Conservation (phyloP, 2,329 filamentous ascomycete genomes). For the Allantophomopsis lycopodina region DNA sequence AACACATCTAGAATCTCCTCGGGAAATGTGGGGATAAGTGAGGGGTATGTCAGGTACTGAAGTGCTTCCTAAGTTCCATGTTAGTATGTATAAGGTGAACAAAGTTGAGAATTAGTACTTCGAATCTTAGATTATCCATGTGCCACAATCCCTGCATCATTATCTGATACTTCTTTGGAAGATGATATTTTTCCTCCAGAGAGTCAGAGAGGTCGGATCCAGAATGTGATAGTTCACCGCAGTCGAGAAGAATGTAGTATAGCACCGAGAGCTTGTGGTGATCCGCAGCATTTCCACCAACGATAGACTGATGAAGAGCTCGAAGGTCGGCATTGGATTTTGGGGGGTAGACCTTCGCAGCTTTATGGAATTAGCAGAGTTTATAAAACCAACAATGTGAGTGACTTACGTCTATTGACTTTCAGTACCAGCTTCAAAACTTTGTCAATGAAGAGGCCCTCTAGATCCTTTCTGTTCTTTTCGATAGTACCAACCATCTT, state of each 20-base stretch:
- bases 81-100: constrained; percentile 6
- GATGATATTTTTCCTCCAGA: constrained; percentile 48
- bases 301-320: constrained; percentile 57
- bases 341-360: constrained; percentile 60
- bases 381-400: neutral
- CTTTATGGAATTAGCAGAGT: constrained; percentile 14
- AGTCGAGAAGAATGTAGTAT: constrained; percentile 73
- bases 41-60: constrained; percentile 66
- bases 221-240: constrained; percentile 37
- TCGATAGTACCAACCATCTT: constrained; percentile 49
- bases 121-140: constrained; percentile 59
- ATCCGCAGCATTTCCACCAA: constrained; percentile 46
- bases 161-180: constrained; percentile 65
- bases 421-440: constrained; percentile 52
- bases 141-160: constrained; percentile 77
- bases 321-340: constrained; percentile 53
- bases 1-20: constrained; percentile 68
- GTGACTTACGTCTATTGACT: constrained; percentile 48
- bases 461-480: constrained; percentile 49
- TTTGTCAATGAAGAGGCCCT: constrained; percentile 70
- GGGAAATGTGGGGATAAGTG: constrained; percentile 65
- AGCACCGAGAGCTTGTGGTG: constrained; percentile 74
- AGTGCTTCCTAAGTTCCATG: constrained; percentile 41
- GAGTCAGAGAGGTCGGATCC: constrained; percentile 27
- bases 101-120: constrained; percentile 27